phyloP scores from a whole-genome alignment of 73 alveolate genomes.

The Paramecium octaurelia region DNA sequence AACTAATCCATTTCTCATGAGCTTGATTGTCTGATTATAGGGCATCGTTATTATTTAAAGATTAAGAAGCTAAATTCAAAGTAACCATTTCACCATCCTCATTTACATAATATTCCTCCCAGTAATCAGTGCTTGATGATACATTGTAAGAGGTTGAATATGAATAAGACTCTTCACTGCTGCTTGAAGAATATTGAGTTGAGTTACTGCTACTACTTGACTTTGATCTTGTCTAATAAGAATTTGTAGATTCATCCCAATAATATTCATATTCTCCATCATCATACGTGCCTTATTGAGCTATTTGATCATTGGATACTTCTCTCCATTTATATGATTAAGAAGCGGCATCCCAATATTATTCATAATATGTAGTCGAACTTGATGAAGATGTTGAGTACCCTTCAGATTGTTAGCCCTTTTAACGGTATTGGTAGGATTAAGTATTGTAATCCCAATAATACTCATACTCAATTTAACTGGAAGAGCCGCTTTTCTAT shows the following conservation, averaged over 20 bases:
- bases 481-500: background rate
- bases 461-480: background rate
- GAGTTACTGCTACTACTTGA: background rate
- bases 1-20: background rate
- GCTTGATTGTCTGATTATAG: background rate
- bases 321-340: background rate
- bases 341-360: conserved; percentile 5
- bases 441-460: background rate
- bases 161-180: background rate
- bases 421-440: background rate
- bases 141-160: background rate
- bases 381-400: background rate
- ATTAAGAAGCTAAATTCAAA: background rate
- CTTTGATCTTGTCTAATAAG: background rate
- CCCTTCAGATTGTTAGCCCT: background rate
- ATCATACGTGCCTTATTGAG: background rate
- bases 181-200: background rate
- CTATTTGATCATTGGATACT: background rate
- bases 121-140: background rate
- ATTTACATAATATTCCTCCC: conserved; percentile 19
- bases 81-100: background rate
- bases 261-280: conserved; percentile 6
- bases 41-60: background rate
- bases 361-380: background rate
- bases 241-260: background rate